Evolutionary conservation across 2,329 filamentous ascomycete species (phyloP), one percentile per base, ranked within the genome.

Genomic region (Ustulina deusta): DNA sequence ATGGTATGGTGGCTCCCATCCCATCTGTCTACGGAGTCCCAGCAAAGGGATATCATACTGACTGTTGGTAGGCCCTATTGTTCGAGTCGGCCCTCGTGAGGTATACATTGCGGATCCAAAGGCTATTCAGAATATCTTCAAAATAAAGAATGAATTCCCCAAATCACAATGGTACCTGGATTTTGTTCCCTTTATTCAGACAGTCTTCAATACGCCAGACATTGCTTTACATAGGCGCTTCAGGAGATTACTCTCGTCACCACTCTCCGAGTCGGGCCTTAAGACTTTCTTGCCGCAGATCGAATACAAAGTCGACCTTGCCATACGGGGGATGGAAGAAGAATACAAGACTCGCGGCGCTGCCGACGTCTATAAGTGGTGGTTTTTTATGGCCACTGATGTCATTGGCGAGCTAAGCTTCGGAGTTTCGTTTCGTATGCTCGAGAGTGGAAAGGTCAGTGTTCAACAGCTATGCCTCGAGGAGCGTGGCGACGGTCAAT

Each of bases 341-440:
- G 85, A 87, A 54, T 76, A 79, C 42, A 58, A 74, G 20, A 63
- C 69, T 0, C 70, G 65, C 13, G 84, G 82, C 0, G 76, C 67
- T 0, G 79, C 77, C 0, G 85, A 89, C 66, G 73, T 88, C 0
- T 78, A 82, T 64, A 86, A 86, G 62, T 88, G 86, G 86, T 86
- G 81, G 79, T 73, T 81, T 1, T 85, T 87, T 59, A 82, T 87
- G 79, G 76, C 85, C 0, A 86, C 84, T 0, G 87, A 89, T 72
- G 77, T 87, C 1, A 85, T 88, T 52, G 84, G 82, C 0, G 80
- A 86, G 55, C 73, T 89, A 9, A 81, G 78, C 0, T 89, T 89
- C 73, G 86, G 86, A 0, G 81, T 87, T 29, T 84, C 84, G 0
- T 87, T 88, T 61, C 76, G 77, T 0, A 84, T 85, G 77, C 73